phyloP scores from a whole-genome alignment of 2,329 filamentous ascomycete species.

The Penicillium sp. region DNA sequence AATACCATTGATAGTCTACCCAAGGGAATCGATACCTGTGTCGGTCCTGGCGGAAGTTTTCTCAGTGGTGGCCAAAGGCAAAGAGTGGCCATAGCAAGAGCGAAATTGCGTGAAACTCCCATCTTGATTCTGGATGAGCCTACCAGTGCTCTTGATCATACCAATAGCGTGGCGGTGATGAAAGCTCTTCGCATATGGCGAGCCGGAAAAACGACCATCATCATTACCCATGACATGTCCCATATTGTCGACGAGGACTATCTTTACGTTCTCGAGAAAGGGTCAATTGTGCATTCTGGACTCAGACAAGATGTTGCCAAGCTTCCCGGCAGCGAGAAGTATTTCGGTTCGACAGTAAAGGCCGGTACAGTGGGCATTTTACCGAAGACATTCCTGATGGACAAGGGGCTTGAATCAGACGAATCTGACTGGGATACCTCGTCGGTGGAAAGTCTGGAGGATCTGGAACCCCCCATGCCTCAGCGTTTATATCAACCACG shows the following conservation, averaged over 20 bases:
- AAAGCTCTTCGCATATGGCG: slow-evolving; percentile 74
- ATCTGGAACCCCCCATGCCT: not conserved
- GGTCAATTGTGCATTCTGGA: slow-evolving; percentile 65
- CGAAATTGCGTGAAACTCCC: slow-evolving; percentile 69
- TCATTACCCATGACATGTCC: slow-evolving; percentile 85
- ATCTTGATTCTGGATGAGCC: slow-evolving; percentile 84
- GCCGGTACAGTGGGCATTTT: not conserved
- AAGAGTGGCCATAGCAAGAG: slow-evolving; percentile 72
- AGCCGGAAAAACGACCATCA: slow-evolving; percentile 74
- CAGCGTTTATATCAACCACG: not conserved
- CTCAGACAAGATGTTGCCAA: slow-evolving; percentile 53
- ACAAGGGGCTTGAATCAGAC: not conserved
- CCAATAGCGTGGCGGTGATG: slow-evolving; percentile 64
- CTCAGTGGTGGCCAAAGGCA: slow-evolving; percentile 85
- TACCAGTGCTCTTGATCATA: slow-evolving; percentile 78
- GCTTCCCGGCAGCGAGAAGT: slow-evolving; percentile 27
- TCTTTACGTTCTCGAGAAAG: slow-evolving; percentile 72
- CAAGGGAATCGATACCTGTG: slow-evolving; percentile 63
- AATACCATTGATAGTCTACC: slow-evolving; percentile 64
- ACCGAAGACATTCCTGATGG: not conserved
- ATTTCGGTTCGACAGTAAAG: slow-evolving; percentile 12
- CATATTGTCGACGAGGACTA: slow-evolving; percentile 71
- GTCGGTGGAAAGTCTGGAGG: not conserved
- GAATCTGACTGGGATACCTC: not conserved
- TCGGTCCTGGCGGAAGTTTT: slow-evolving; percentile 64